Base-by-base conservation (phyloP, 2,329 filamentous ascomycete genomes). In the Fusarium denticulatum region DNA sequence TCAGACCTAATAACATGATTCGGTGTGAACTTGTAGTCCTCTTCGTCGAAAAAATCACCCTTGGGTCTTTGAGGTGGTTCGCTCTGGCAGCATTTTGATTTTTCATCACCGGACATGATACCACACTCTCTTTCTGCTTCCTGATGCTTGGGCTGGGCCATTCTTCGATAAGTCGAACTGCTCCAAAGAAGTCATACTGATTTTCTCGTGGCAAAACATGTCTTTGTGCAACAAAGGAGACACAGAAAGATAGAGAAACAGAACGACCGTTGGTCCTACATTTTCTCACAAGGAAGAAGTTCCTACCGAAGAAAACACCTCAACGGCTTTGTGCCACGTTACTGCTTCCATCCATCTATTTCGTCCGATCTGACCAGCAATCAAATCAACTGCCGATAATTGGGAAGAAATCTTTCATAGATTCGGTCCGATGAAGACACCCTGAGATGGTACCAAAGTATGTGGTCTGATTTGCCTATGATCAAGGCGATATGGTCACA, bases 241-340 rank as follows among this genome's bases (percentile, higher is more conserved):
- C 26, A 22, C 40, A 15, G 26, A 47, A 20, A 11, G 30, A 14
- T 18, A 39, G 26, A 20, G 9, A 13, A 15, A 37, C 20, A 34
- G 12, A 12, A 2, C 53, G 16, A 32, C 36, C 15, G 8, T 7
- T 6, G 13, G 24, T 22, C 32, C 45, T 11, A 28, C 22, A 13
- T 24, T 9, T 30, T n/a, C n/a, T 14, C 13, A 39, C 6, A 20
- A 24, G 14, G 37, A 32, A 18, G 65, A 2, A 67, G 28, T 37
- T 36, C 36, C n/a, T 72, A 43, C 61, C 40, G 50, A 53, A 20
- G 15, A n/a, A 18, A 42, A 20, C n/a, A 57, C 36, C 11, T 2
- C 22, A 70, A 53, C 67, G 52, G n/a, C 36, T 36, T 70, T 26
- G 66, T 69, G 20, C 3, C 16, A 65, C 52, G 14, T 34, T 24